Percentiles rank a stretch among this genome's conserved stretches.
These are phyloP conservation scores for Colletotrichum lupini DNA, from an alignment of 2,329 filamentous ascomycete species.

Conservation along the genomic window DNA sequence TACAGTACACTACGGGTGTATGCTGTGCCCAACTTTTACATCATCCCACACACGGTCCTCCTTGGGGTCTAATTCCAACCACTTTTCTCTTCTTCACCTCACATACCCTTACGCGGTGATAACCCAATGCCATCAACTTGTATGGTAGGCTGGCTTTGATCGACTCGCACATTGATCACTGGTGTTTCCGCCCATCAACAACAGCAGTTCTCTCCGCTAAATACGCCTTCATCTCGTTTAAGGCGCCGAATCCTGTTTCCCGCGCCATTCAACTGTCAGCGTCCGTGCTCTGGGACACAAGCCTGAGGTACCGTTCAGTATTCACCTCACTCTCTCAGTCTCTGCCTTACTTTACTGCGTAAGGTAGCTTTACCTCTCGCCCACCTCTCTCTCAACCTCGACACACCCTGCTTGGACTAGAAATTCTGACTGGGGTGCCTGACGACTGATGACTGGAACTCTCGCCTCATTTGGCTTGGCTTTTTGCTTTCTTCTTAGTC, in stretches of 20 bases:
- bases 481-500: not conserved
- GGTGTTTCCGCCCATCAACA: not conserved
- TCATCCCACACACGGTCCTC: slow-evolving; percentile 6
- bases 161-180: not conserved
- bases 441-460: slow-evolving; percentile 9
- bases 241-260: slow-evolving; percentile 14
- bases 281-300: slow-evolving; percentile 33
- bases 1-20: not conserved
- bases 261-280: slow-evolving; percentile 22
- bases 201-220: slow-evolving; percentile 22
- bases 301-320: slow-evolving; percentile 2
- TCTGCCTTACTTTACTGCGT: not conserved
- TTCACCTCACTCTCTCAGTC: not conserved
- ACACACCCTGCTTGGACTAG: not conserved
- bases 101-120: not conserved
- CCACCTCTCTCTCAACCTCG: not conserved
- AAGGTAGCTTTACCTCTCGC: not conserved
- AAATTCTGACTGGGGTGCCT: slow-evolving; percentile 2
- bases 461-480: slow-evolving; percentile 10
- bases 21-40: not conserved
- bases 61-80: slow-evolving; percentile 2
- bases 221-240: slow-evolving; percentile 29
- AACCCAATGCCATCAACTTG: not conserved
- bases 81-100: not conserved
- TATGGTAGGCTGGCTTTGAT: not conserved